phyloP scores from a whole-genome alignment of 352 stramenopile species.

The Phytophthora capsici region DNA sequence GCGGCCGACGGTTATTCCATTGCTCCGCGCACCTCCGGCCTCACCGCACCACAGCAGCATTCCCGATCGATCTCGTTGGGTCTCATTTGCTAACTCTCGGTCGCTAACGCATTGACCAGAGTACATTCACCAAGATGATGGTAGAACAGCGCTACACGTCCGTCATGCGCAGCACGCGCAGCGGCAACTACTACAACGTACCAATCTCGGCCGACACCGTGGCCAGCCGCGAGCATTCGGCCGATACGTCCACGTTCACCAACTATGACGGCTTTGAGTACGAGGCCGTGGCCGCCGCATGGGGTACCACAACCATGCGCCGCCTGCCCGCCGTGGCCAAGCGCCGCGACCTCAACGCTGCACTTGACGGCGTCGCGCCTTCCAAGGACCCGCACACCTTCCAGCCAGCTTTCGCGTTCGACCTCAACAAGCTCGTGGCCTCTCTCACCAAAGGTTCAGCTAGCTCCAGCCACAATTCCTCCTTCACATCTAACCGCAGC shows the following conservation, averaged over 20 bases:
- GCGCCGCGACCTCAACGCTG: slow-evolving; percentile 51
- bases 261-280: slow-evolving; percentile 26
- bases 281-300: slow-evolving; percentile 41
- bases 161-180: slow-evolving; percentile 63
- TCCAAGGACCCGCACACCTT: slow-evolving; percentile 47
- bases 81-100: slow-evolving; percentile 29
- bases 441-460: slow-evolving; percentile 40
- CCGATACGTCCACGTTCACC: slow-evolving; percentile 28
- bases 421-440: slow-evolving; percentile 61
- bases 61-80: slow-evolving; percentile 3
- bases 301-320: slow-evolving; percentile 52
- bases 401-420: slow-evolving; percentile 60
- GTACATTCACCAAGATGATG: slow-evolving; percentile 34
- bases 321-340: slow-evolving; percentile 37
- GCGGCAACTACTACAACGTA: slow-evolving; percentile 70
- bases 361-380: slow-evolving; percentile 37
- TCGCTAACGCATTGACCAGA: slow-evolving; percentile 16
- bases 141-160: slow-evolving; percentile 55
- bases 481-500: slow-evolving; percentile 41
- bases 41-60: slow-evolving; percentile 4
- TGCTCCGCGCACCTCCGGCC: slow-evolving; percentile 15
- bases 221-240: slow-evolving; percentile 13
- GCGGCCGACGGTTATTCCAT: slow-evolving; percentile 15
- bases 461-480: slow-evolving; percentile 40
- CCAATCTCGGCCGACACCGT: slow-evolving; percentile 40